Percentiles rank a stretch among this genome's conserved stretches.
Conservation (phyloP, 352 stramenopile species). For the Chrysophaeum taylorii region DNA sequence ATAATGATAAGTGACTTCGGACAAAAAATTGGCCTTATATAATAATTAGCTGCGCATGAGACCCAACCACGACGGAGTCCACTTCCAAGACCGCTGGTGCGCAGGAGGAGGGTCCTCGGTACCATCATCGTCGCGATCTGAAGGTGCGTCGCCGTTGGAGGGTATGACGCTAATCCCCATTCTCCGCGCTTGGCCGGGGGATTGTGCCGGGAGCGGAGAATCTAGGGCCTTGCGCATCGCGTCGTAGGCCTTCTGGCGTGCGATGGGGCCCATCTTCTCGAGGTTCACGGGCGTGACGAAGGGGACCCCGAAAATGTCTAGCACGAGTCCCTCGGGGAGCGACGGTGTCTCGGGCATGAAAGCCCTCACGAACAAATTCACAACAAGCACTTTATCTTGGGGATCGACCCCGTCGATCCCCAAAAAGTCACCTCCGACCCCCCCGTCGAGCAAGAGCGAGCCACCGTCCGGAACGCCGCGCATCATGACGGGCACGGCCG, state of each 20-base stretch:
- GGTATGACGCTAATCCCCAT: too few species aligned
- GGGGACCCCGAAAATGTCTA: background rate
- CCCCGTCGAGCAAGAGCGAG: background rate
- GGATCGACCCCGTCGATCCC: background rate
- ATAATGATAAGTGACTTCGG: too few species aligned
- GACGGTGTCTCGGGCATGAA: background rate
- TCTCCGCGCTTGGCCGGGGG: too few species aligned
- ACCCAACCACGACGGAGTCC: too few species aligned
- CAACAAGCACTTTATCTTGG: background rate
- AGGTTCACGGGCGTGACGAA: background rate
- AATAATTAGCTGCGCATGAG: too few species aligned
- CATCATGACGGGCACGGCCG: background rate
- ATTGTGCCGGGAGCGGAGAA: background rate
- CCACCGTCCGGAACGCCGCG: background rate
- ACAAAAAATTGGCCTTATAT: too few species aligned
- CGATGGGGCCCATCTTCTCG: background rate
- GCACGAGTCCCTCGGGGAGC: background rate
- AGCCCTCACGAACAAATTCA: background rate
- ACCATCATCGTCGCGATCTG: too few species aligned
- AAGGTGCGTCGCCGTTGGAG: too few species aligned
- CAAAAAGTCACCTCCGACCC: background rate
- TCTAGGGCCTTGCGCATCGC: background rate
- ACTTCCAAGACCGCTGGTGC: too few species aligned
- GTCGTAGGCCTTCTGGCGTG: background rate
- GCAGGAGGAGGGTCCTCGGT: too few species aligned